These are phyloP conservation scores for Chlorella sp. DNA, from an alignment of 139 green algal genomes.

Conservation along the genomic window DNA sequence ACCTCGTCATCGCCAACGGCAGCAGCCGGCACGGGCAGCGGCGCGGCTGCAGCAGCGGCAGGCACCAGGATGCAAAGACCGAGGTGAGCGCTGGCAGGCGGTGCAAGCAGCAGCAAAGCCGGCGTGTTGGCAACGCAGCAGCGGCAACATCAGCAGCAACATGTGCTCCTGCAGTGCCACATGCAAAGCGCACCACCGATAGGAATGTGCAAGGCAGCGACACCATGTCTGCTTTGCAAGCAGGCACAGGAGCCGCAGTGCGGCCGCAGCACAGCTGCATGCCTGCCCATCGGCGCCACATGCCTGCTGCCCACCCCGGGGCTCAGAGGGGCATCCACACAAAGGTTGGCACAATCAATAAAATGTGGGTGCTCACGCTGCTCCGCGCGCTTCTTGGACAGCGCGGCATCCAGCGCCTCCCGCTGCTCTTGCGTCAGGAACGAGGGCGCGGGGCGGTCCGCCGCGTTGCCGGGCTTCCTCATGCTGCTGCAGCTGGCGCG, in stretches of 20 bases:
- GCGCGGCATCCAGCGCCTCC: slow-evolving; percentile 75
- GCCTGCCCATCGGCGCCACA: too few species aligned
- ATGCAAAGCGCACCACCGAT: too few species aligned
- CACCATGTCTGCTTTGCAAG: too few species aligned
- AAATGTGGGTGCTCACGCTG: slow-evolving; percentile 24
- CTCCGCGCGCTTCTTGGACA: slow-evolving; percentile 66
- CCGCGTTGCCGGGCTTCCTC: slow-evolving; percentile 27
- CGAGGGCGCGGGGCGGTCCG: slow-evolving; percentile 25
- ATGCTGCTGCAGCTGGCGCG: slow-evolving; percentile 10
- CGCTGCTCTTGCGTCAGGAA: slow-evolving; percentile 85
- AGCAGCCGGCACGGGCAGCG: neutral
- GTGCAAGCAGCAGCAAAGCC: too few species aligned
- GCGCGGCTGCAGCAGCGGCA: slow-evolving; percentile 10
- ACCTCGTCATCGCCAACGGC: neutral
- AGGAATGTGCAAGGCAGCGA: too few species aligned
- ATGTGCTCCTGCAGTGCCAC: too few species aligned
- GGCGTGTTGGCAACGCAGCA: too few species aligned
- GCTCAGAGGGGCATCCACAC: too few species aligned
- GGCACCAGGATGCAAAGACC: neutral
- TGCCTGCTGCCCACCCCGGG: too few species aligned
- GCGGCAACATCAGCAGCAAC: too few species aligned
- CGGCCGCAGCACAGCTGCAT: neutral
- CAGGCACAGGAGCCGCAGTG: too few species aligned
- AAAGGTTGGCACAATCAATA: too few species aligned
- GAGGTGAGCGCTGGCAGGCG: neutral